Conservation (phyloP, 1,139 yeast species). For the Kurtzmaniella quercitrusa region DNA sequence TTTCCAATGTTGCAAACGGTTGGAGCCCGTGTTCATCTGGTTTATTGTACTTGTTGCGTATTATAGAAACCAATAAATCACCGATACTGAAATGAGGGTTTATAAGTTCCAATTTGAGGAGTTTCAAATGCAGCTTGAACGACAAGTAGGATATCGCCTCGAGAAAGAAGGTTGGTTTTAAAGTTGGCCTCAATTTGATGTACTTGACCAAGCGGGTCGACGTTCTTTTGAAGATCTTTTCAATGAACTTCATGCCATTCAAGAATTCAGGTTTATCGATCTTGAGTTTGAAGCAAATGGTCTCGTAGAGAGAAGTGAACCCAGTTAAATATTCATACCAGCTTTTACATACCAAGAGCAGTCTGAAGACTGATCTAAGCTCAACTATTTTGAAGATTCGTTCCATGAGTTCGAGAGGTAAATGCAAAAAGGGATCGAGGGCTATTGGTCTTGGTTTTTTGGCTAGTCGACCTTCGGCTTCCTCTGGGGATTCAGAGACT, state of each 20-base stretch:
- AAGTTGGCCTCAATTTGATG: constrained; percentile 23
- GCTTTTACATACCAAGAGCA: constrained; percentile 27
- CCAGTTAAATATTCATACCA: constrained; percentile 28
- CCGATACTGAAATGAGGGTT: constrained; percentile 13
- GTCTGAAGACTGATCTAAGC: constrained; percentile 17
- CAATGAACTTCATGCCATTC: constrained; percentile 25
- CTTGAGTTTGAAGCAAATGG: constrained; percentile 21
- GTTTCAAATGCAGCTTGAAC: constrained; percentile 12
- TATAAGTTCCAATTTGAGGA: constrained; percentile 22
- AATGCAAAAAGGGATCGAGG: constrained; percentile 24
- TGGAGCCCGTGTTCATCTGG: neutral
- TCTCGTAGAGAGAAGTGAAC: constrained; percentile 24
- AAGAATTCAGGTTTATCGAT: constrained; percentile 26
- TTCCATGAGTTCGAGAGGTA: constrained; percentile 31
- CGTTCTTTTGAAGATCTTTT: constrained; percentile 16
- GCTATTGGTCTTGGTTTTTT: neutral
- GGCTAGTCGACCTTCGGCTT: neutral
- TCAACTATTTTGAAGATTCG: constrained; percentile 22
- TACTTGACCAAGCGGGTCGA: constrained; percentile 16
- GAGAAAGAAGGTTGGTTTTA: constrained; percentile 18
- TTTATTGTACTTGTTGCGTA: neutral
- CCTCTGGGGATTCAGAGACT: neutral
- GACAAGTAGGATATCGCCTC: constrained; percentile 4
- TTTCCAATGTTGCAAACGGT: constrained; percentile 2
- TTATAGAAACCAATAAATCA: constrained; percentile 2